Evolutionary conservation across 441 rosid species (phyloP).

Genomic region (Omphalea diandra): DNA sequence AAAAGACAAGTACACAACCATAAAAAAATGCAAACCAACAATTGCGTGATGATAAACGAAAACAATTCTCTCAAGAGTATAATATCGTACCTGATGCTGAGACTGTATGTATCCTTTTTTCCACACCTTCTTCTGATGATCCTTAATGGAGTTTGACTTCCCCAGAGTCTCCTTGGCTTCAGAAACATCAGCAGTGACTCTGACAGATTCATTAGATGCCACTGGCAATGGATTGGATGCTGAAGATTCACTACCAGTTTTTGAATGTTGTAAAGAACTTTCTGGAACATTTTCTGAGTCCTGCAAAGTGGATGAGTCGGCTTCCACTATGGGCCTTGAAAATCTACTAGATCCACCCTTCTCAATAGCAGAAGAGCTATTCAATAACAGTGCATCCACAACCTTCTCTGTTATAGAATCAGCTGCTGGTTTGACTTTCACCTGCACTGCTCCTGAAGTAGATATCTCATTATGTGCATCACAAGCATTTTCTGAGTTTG

Average conservation of each 20-base stretch:
- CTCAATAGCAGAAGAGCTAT: conserved; percentile 34
- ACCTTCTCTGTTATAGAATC: conserved; percentile 22
- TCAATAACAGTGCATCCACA: conserved; percentile 24
- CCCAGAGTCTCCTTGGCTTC: conserved; percentile 43
- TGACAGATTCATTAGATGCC: conserved; percentile 33
- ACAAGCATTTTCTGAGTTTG: conserved; percentile 42
- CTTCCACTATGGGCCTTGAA: conserved; percentile 40
- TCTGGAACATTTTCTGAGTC: conserved; percentile 40
- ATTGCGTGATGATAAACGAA: not conserved
- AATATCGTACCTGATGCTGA: conserved; percentile 46
- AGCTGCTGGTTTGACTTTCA: conserved; percentile 50
- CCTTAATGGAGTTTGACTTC: conserved; percentile 57
- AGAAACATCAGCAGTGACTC: conserved; percentile 33
- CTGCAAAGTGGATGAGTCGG: conserved; percentile 31
- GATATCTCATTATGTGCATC: conserved; percentile 39
- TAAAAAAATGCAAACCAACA: conserved; percentile 3
- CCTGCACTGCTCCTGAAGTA: conserved; percentile 42
- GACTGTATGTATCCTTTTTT: conserved; percentile 45
- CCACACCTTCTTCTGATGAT: conserved; percentile 42
- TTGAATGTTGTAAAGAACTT: conserved; percentile 40
- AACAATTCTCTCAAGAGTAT: conserved; percentile 13
- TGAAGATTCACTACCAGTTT: conserved; percentile 39
- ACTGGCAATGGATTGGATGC: conserved; percentile 34
- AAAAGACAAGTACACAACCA: conserved; percentile 16
- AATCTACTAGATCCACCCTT: conserved; percentile 45